Evolutionary conservation across 2,329 filamentous ascomycete genomes (phyloP).

Genomic region (Phialophora tarda): DNA sequence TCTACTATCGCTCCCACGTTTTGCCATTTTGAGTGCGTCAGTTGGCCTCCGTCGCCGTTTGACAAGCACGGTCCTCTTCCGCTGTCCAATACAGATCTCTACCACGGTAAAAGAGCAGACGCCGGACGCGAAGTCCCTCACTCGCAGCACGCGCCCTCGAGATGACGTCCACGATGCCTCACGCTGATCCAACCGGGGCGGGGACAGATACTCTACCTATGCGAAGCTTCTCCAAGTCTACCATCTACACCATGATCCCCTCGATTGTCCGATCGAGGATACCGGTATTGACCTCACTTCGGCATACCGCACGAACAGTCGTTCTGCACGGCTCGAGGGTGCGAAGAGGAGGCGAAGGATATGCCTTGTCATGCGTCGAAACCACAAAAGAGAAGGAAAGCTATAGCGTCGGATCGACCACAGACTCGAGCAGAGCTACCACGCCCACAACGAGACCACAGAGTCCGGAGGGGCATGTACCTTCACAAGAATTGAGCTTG

Average conservation of each 20-base stretch:
- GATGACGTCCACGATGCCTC: background rate
- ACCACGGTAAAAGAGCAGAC: background rate
- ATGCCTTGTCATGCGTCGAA: constrained; percentile 24
- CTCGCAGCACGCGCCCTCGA: background rate
- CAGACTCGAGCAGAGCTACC: constrained; percentile 24
- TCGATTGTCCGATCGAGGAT: constrained; percentile 33
- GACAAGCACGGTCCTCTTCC: background rate
- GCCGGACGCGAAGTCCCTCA: background rate
- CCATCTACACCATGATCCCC: constrained; percentile 35
- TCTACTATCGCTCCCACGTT: background rate
- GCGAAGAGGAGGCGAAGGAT: constrained; percentile 23
- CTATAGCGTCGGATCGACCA: constrained; percentile 25
- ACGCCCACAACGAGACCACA: constrained; percentile 31
- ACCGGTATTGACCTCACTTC: constrained; percentile 31
- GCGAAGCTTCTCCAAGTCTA: constrained; percentile 20
- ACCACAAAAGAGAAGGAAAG: constrained; percentile 25
- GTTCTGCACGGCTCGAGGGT: constrained; percentile 17
- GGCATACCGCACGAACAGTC: constrained; percentile 27
- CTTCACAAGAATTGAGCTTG: constrained; percentile 25
- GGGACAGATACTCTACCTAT: background rate
- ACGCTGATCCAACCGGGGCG: background rate
- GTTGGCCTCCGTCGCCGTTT: background rate
- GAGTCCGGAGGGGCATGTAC: constrained; percentile 23
- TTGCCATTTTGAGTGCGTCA: background rate
- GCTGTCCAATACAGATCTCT: background rate